Percentiles rank a stretch among this genome's conserved stretches.
Conservation (phyloP, 331 rosid species). For the Pyrus hybrid region DNA sequence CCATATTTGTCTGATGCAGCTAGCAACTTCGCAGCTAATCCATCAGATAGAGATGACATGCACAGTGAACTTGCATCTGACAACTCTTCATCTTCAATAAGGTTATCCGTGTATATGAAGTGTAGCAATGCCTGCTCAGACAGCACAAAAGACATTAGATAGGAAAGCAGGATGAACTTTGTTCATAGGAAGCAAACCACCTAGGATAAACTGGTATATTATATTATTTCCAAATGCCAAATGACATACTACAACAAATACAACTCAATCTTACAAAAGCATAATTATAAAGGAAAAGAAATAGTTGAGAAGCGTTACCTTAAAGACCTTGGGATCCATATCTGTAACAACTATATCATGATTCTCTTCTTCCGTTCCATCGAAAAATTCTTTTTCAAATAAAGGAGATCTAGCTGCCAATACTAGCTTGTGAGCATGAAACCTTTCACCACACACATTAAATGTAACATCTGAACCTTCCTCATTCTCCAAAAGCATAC, state of each 20-base stretch:
- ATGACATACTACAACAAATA: not conserved
- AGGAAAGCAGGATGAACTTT: not conserved
- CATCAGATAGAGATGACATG: constrained; percentile 50
- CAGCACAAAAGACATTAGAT: constrained; percentile 2
- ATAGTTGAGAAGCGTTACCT: constrained; percentile 32
- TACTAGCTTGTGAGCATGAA: constrained; percentile 75
- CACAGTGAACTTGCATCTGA: constrained; percentile 52
- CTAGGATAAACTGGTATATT: not conserved
- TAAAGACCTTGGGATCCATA: constrained; percentile 80
- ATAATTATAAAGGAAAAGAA: not conserved
- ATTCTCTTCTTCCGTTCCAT: constrained; percentile 43
- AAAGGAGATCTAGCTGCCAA: constrained; percentile 74
- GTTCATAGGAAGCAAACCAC: not conserved
- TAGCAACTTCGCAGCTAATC: constrained; percentile 70
- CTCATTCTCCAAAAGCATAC: constrained; percentile 58
- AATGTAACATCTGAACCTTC: constrained; percentile 77
- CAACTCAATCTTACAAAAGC: not conserved
- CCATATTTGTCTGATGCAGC: constrained; percentile 91
- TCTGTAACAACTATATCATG: constrained; percentile 47
- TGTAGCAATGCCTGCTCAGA: constrained; percentile 77
- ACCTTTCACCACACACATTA: constrained; percentile 64
- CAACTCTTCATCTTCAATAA: constrained; percentile 66
- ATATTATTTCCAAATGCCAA: not conserved
- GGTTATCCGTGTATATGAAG: constrained; percentile 75
- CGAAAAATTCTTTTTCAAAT: constrained; percentile 48